A percentile compares a stretch with the other conserved stretches of the same genome.
Conservation (phyloP, 805 yeast species). For the Osmozyma mogii region DNA sequence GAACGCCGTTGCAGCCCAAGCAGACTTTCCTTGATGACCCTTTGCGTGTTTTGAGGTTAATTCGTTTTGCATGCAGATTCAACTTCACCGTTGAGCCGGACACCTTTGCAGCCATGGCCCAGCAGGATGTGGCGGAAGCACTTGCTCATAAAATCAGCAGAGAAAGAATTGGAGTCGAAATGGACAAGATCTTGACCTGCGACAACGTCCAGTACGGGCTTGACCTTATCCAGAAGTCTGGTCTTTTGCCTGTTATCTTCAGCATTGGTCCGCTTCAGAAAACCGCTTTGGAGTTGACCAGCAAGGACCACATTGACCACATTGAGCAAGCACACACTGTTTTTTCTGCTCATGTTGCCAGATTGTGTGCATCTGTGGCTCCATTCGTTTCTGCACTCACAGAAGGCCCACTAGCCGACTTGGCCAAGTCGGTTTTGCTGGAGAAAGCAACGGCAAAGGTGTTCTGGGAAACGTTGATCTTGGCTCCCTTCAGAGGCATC, state of each 20-base stretch:
- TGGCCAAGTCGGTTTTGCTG: slow-evolving; percentile 1
- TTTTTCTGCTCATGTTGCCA: no score
- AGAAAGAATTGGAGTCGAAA: slow-evolving; percentile 84
- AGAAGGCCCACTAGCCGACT: slow-evolving; percentile 1
- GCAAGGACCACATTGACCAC: slow-evolving; percentile 7
- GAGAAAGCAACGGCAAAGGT: slow-evolving; percentile 13
- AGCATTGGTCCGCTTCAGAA: slow-evolving; percentile 19
- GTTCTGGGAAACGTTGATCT: slow-evolving; percentile 42
- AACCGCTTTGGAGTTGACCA: slow-evolving; percentile 12
- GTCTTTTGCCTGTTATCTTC: slow-evolving; percentile 54
- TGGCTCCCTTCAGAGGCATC: slow-evolving; percentile 41
- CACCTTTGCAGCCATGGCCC: slow-evolving; percentile 59
- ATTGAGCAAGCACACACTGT: slow-evolving; percentile 17
- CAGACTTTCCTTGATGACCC: slow-evolving; percentile 94
- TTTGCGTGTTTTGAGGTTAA: slow-evolving; percentile 72
- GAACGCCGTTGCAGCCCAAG: slow-evolving; percentile 83
- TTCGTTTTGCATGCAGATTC: slow-evolving; percentile 80
- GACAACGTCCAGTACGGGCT: slow-evolving; percentile 58
- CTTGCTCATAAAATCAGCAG: slow-evolving; percentile 71
- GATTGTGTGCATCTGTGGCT: no score
- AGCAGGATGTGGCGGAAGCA: slow-evolving; percentile 46
- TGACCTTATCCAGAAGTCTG: slow-evolving; percentile 45
- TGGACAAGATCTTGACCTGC: slow-evolving; percentile 68
- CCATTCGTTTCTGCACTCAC: slow-evolving; percentile 7
- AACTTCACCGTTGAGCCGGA: slow-evolving; percentile 55